Conservation (phyloP, 805 yeast species). For the Sugiyamaella floridensis region DNA sequence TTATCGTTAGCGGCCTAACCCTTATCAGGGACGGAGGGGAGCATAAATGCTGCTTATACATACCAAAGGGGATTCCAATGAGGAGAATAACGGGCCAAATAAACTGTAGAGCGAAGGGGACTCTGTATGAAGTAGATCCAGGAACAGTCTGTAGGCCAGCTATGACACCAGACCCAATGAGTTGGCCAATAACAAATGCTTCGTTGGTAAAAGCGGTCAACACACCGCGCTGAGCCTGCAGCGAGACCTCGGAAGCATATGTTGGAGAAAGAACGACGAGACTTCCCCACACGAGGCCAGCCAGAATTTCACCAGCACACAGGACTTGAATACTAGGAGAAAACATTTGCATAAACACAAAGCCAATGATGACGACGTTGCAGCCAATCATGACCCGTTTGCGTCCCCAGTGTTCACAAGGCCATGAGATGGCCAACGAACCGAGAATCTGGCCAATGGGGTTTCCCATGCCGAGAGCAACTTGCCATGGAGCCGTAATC, state of each 20-base stretch:
- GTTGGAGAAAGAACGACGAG: slow-evolving; percentile 46
- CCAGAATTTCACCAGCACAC: slow-evolving; percentile 35
- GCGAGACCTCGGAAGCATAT: slow-evolving; percentile 55
- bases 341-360: slow-evolving; percentile 47
- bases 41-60: background rate
- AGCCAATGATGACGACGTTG: slow-evolving; percentile 32
- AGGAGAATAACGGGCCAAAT: slow-evolving; percentile 47
- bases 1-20: background rate
- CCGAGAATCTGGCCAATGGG: slow-evolving; percentile 43
- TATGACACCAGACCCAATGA: slow-evolving; percentile 49
- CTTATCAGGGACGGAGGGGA: background rate
- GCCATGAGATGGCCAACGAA: slow-evolving; percentile 38
- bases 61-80: slow-evolving; percentile 34
- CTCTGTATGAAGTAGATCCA: slow-evolving; percentile 39
- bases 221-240: slow-evolving; percentile 43
- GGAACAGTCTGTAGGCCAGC: slow-evolving; percentile 30
- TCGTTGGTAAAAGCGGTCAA: slow-evolving; percentile 47
- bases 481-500: slow-evolving; percentile 27
- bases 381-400: slow-evolving; percentile 37
- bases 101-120: slow-evolving; percentile 59
- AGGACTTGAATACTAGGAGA: slow-evolving; percentile 36
- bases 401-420: slow-evolving; percentile 43
- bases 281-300: slow-evolving; percentile 48
- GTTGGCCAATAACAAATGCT: slow-evolving; percentile 56
- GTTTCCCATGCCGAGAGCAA: slow-evolving; percentile 25